Percentiles rank a stretch among this genome's conserved stretches.
phyloP scores from a whole-genome alignment of 2,329 filamentous ascomycete genomes.

The Botryotinia globosa region DNA sequence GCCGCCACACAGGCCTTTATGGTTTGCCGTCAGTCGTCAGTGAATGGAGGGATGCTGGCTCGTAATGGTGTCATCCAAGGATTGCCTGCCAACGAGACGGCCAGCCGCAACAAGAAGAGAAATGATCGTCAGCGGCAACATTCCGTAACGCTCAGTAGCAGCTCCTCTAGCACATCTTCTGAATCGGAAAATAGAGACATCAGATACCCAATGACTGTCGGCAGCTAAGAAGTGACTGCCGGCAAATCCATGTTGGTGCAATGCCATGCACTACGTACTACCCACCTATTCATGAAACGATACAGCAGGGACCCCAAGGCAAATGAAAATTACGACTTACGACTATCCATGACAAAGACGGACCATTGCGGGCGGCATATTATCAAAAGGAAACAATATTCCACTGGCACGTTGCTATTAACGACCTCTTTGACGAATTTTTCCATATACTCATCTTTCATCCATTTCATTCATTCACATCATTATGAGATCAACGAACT shows the following conservation, averaged over 20 bases:
- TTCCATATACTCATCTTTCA: conserved; percentile 24
- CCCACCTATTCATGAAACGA: background rate
- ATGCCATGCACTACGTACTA: background rate
- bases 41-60: conserved; percentile 88
- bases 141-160: conserved; percentile 39
- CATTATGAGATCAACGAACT: conserved; percentile 19
- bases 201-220: conserved; percentile 24
- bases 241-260: conserved; percentile 17
- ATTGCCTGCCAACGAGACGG: conserved; percentile 49
- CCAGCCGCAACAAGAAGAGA: conserved; percentile 35
- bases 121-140: conserved; percentile 35
- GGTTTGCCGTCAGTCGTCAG: conserved; percentile 95
- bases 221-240: conserved; percentile 34
- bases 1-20: conserved; percentile 95
- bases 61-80: conserved; percentile 67
- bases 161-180: conserved; percentile 38
- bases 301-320: conserved; percentile 11
- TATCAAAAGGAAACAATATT: conserved; percentile 7
- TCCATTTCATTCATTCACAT: conserved; percentile 17
- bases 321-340: conserved; percentile 16
- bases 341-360: conserved; percentile 15
- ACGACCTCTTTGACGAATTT: conserved; percentile 21
- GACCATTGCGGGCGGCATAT: conserved; percentile 5
- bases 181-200: conserved; percentile 32
- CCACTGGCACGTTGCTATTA: conserved; percentile 15